Evolutionary conservation across 2,329 filamentous ascomycete species (phyloP), one percentile per base, ranked within the genome.

Genomic region (Xylaria sp.): DNA sequence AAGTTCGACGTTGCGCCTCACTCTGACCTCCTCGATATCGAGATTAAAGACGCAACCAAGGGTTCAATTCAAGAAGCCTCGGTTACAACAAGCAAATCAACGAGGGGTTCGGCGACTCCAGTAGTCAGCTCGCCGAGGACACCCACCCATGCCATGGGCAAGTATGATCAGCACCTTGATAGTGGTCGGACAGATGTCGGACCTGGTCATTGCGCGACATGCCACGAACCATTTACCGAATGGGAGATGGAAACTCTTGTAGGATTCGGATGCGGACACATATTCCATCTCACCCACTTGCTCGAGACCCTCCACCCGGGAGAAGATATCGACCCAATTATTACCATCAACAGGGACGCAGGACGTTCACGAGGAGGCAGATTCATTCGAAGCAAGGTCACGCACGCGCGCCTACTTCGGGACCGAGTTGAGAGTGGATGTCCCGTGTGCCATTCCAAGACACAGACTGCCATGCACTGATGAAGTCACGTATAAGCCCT

Each of bases 351-450:
- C 4, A 30, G 46, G 4, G 57, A 61, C 2, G 35, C 52, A 1
- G 76, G 74, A 13, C 71, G 75, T 9, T 72, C 76, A 13, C 74
- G 72, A 58, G 73, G 74, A 30, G 80, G 82, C 6, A 80, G 87
- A 59, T 90, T 88, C 56, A 86, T 97, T 5, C 90, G 91, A 0
- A 85, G 88, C 35, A 97, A 97, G 75, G 91, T 96, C 34, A 94
- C 90, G 64, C 90, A 91, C 71, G 92, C 92, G 46, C 83, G 91
- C 64, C 72, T 96, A 57, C 75, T 96, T 61, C 82, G 86, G 66
- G 89, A 92, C 68, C 84, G 84, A 62, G 80, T 93, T 42, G 76
- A 79, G 51, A 81, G 80, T 7, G 87, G 87, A 0, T 90, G 87
- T 74, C 83, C 85, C 0, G 76, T 87, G 16, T 88, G 85, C 68